These are phyloP conservation scores for Boletus fagicola DNA, from an alignment of 768 basidiomycete species.

Conservation along the genomic window DNA sequence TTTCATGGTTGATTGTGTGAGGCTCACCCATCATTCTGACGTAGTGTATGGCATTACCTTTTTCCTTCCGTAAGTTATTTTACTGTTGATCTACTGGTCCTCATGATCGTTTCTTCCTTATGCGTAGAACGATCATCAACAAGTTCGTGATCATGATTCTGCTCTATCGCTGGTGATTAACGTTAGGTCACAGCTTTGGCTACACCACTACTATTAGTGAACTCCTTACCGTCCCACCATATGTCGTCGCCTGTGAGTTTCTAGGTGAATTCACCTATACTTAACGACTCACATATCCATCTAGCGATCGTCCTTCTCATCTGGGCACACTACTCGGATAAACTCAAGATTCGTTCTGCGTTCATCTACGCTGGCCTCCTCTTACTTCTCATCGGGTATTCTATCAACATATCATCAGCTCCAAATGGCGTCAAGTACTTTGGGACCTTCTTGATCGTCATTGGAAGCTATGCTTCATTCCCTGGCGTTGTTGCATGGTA, in stretches of 20 bases:
- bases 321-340: constrained; percentile 61
- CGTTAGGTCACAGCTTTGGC: constrained; percentile 47
- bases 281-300: neutral
- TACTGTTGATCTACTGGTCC: neutral
- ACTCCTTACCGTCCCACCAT: constrained; percentile 67
- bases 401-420: constrained; percentile 59
- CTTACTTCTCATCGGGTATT: constrained; percentile 56
- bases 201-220: constrained; percentile 55
- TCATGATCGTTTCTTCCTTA: neutral
- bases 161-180: neutral
- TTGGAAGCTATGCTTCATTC: constrained; percentile 54
- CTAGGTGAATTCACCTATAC: neutral
- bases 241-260: constrained; percentile 57
- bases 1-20: neutral
- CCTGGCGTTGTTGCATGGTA: constrained; percentile 65
- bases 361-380: constrained; percentile 54
- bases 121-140: constrained; percentile 55
- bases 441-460: constrained; percentile 66
- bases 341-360: constrained; percentile 49
- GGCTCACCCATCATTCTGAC: constrained; percentile 5
- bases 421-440: constrained; percentile 63
- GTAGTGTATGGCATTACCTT: constrained; percentile 68
- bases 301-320: constrained; percentile 50
- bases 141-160: constrained; percentile 28
- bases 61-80: constrained; percentile 59